phyloP scores from a whole-genome alignment of 2,329 filamentous ascomycete species.

The Sordariomycetes sp. region DNA sequence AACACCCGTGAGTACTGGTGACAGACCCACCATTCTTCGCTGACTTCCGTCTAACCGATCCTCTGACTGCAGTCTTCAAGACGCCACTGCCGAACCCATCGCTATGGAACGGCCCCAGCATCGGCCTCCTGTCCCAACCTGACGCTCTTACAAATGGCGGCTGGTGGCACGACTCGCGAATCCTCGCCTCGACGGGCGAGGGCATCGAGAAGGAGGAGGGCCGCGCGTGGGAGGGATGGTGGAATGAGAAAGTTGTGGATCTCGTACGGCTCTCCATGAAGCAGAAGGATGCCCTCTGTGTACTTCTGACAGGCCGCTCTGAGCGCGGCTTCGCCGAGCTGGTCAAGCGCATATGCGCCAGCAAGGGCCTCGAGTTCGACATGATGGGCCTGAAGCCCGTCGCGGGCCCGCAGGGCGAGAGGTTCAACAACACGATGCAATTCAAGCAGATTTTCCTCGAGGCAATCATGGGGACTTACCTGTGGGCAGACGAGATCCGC shows the following conservation, averaged over 20 bases:
- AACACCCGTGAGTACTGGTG: slow-evolving; percentile 62
- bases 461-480: slow-evolving; percentile 78
- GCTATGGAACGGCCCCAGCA: slow-evolving; percentile 71
- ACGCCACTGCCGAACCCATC: slow-evolving; percentile 83
- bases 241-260: slow-evolving; percentile 84
- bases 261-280: slow-evolving; percentile 71
- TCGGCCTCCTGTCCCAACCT: slow-evolving; percentile 65
- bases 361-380: slow-evolving; percentile 76
- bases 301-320: slow-evolving; percentile 78
- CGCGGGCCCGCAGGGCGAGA: slow-evolving; percentile 68
- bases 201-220: slow-evolving; percentile 74
- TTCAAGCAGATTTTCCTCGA: slow-evolving; percentile 86
- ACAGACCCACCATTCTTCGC: not conserved
- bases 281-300: slow-evolving; percentile 74
- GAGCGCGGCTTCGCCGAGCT: slow-evolving; percentile 69
- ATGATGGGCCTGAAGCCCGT: slow-evolving; percentile 80
- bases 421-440: slow-evolving; percentile 71
- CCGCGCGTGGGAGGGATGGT: slow-evolving; percentile 84
- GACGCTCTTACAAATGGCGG: slow-evolving; percentile 74
- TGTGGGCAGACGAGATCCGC: slow-evolving; percentile 69
- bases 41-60: slow-evolving; percentile 2
- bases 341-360: slow-evolving; percentile 68
- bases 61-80: slow-evolving; percentile 58
- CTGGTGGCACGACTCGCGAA: slow-evolving; percentile 92
- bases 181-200: slow-evolving; percentile 77